A percentile compares a stretch with the other conserved stretches of the same genome.
Evolutionary conservation across 352 stramenopile genomes (phyloP).

Genomic region (Phytophthora idaei): DNA sequence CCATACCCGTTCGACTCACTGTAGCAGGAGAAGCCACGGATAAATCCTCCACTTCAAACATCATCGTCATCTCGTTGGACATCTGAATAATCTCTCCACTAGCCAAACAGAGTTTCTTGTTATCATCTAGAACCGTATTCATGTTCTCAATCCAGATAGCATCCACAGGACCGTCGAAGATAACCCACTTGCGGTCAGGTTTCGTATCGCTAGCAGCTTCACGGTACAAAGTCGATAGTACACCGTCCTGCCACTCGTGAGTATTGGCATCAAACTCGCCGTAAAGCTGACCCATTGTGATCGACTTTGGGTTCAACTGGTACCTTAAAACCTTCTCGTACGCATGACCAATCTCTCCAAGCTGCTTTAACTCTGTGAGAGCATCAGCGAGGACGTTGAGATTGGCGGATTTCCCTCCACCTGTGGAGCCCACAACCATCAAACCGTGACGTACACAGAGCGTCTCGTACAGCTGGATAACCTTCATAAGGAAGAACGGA

Average conservation of each 20-base stretch:
- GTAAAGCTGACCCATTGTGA: constrained; percentile 96
- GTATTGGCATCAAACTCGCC: constrained; percentile 95
- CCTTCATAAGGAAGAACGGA: constrained; percentile 93
- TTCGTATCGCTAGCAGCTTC: constrained; percentile 89
- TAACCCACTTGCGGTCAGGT: constrained; percentile 93
- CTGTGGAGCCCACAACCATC: constrained; percentile 95
- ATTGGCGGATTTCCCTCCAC: constrained; percentile 92
- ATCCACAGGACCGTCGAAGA: constrained; percentile 96
- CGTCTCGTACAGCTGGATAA: constrained; percentile 95
- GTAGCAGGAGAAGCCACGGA: constrained; percentile 94
- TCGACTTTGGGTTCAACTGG: constrained; percentile 95
- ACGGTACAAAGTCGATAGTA: constrained; percentile 91
- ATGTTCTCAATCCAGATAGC: constrained; percentile 98
- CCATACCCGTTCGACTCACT: constrained; percentile 94
- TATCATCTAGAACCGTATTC: constrained; percentile 97
- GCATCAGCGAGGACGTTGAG: constrained; percentile 87
- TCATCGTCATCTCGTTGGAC: constrained; percentile 96
- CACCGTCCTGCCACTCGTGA: constrained; percentile 95
- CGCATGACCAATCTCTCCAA: constrained; percentile 72
- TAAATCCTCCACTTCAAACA: constrained; percentile 96
- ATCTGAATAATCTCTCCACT: constrained; percentile 96
- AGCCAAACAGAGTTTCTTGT: constrained; percentile 95
- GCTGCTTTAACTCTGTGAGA: constrained; percentile 84
- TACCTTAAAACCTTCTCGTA: constrained; percentile 90
- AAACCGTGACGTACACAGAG: constrained; percentile 94